These are phyloP conservation scores for Oligophagozyma castellii DNA, from an alignment of 1,139 yeast species.

Conservation along the genomic window DNA sequence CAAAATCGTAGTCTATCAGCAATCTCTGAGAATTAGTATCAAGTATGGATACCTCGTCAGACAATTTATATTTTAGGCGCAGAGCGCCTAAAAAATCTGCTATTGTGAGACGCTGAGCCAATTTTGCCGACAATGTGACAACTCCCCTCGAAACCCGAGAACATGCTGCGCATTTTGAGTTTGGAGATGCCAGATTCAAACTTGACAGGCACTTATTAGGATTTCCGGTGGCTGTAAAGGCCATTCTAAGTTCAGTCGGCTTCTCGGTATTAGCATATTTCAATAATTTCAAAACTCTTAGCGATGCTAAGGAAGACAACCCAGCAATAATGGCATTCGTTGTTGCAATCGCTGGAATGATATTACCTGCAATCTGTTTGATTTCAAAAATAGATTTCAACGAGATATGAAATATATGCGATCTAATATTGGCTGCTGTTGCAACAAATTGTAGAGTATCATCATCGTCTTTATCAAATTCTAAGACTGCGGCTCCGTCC, in stretches of 20 bases:
- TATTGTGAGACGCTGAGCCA: slow-evolving; percentile 24
- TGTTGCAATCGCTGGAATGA: slow-evolving; percentile 96
- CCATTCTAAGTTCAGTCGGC: slow-evolving; percentile 30
- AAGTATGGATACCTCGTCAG: slow-evolving; percentile 53
- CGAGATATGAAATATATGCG: slow-evolving; percentile 58
- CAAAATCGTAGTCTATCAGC: slow-evolving; percentile 79
- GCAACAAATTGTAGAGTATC: slow-evolving; percentile 83
- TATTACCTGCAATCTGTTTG: slow-evolving; percentile 92
- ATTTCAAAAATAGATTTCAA: slow-evolving; percentile 71
- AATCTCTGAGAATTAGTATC: slow-evolving; percentile 47
- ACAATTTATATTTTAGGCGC: slow-evolving; percentile 37
- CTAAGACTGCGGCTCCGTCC: slow-evolving; percentile 29
- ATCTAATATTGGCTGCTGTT: slow-evolving; percentile 76
- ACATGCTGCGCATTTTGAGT: slow-evolving; percentile 61
- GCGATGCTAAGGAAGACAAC: slow-evolving; percentile 59
- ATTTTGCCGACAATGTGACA: slow-evolving; percentile 22
- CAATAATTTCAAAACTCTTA: slow-evolving; percentile 34
- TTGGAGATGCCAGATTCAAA: slow-evolving; percentile 48
- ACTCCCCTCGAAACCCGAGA: slow-evolving; percentile 42
- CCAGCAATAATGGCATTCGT: slow-evolving; percentile 95
- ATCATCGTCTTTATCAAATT: slow-evolving; percentile 89
- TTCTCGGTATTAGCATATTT: slow-evolving; percentile 9
- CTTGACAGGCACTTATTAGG: slow-evolving; percentile 45
- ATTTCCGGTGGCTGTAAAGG: slow-evolving; percentile 56
- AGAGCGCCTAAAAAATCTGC: slow-evolving; percentile 34